phyloP scores from a whole-genome alignment of 768 basidiomycete genomes.

The Mycena metata region DNA sequence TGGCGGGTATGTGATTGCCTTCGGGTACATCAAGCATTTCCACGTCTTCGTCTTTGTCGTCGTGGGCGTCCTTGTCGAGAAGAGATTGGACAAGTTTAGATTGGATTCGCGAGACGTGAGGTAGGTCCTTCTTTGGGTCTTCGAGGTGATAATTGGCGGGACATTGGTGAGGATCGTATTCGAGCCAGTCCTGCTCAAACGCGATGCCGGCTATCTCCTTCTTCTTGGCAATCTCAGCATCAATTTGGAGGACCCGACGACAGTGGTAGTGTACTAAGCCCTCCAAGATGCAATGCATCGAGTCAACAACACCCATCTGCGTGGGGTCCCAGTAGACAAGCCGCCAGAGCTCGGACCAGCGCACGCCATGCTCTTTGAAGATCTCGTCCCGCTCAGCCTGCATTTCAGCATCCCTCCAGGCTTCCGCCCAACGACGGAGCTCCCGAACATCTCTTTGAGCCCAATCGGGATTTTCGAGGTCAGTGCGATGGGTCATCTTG shows the following conservation, averaged over 20 bases:
- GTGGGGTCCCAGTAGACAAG: slow-evolving; percentile 49
- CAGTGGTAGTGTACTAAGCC: too few relatives aligned
- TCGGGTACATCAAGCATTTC: slow-evolving; percentile 20
- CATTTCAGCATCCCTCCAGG: slow-evolving; percentile 26
- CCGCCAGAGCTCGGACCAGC: slow-evolving; percentile 44
- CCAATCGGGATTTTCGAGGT: slow-evolving; percentile 33
- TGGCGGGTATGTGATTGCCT: slow-evolving; percentile 16
- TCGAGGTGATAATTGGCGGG: slow-evolving; percentile 15
- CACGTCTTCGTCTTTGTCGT: slow-evolving; percentile 8
- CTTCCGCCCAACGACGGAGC: slow-evolving; percentile 32
- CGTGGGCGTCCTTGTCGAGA: background rate
- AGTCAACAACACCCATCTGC: slow-evolving; percentile 44
- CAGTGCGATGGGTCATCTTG: slow-evolving; percentile 28
- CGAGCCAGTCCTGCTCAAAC: slow-evolving; percentile 32
- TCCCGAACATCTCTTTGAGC: slow-evolving; percentile 24
- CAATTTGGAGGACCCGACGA: too few relatives aligned
- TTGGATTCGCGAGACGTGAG: slow-evolving; percentile 14
- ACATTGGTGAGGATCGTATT: slow-evolving; percentile 25
- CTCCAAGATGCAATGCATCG: slow-evolving; percentile 50
- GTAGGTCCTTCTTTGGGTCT: slow-evolving; percentile 7
- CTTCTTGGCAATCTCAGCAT: slow-evolving; percentile 31
- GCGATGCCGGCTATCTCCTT: slow-evolving; percentile 24
- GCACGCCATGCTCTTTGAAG: slow-evolving; percentile 39
- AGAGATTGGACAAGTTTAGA: slow-evolving; percentile 19
- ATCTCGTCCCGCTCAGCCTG: slow-evolving; percentile 34